Conservation (phyloP, 1,139 yeast species). For the Sugiyamaella japonica region DNA sequence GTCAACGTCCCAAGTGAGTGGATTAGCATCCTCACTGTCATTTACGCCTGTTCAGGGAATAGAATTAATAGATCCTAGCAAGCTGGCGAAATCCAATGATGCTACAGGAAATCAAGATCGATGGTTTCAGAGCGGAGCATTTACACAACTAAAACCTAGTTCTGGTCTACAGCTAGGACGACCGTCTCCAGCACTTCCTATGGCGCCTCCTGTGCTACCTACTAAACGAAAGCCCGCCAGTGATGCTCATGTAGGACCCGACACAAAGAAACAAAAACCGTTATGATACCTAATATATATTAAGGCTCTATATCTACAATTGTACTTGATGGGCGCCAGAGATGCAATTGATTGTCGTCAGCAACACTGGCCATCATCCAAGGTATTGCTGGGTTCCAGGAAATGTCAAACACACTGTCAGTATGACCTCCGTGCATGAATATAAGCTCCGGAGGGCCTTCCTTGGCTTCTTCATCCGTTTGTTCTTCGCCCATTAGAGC, state of each 20-base stretch:
- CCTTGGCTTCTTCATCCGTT: conserved; percentile 34
- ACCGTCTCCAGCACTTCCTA: conserved; percentile 9
- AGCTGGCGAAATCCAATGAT: conserved; percentile 15
- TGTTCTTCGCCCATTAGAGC: conserved; percentile 42
- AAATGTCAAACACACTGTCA: conserved; percentile 80
- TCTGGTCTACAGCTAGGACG: conserved; percentile 23
- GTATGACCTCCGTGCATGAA: conserved; percentile 90
- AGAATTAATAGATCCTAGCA: conserved; percentile 36
- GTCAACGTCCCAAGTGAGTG: conserved; percentile 26
- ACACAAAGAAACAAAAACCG: conserved; percentile 23
- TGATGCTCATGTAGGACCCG: conserved; percentile 16
- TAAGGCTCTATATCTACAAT: conserved; percentile 37
- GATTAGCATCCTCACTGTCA: conserved; percentile 36
- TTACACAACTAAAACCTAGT: conserved; percentile 31
- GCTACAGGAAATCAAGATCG: conserved; percentile 25
- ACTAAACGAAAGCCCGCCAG: conserved; percentile 21
- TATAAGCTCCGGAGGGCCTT: conserved; percentile 45
- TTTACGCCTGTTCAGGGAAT: conserved; percentile 39
- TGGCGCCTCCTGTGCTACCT: conserved; percentile 22
- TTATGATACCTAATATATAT: background rate
- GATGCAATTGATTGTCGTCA: conserved; percentile 83
- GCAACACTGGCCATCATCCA: conserved; percentile 82
- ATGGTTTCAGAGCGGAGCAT: conserved; percentile 39
- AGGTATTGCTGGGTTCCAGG: conserved; percentile 80
- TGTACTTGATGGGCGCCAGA: conserved; percentile 63